Evolutionary conservation across 495 filamentous ascomycete species (phyloP), one percentile per base, ranked within the genome.

Genomic region (Annulohypoxylon nitens): DNA sequence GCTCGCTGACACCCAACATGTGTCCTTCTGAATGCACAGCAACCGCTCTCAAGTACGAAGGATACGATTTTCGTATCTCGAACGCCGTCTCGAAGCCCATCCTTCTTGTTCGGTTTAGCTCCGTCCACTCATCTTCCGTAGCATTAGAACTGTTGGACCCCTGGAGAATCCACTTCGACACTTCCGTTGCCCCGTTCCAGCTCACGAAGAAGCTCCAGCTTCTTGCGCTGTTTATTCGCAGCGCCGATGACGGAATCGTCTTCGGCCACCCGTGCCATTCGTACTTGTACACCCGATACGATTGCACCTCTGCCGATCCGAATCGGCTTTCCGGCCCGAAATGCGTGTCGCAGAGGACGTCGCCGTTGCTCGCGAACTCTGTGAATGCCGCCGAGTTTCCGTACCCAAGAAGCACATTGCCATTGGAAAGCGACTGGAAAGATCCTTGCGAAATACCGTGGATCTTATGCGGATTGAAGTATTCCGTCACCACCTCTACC

Each of bases 381-480:
- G 87, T 90, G 26, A 90, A 79, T 41, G 84, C 87, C 2, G 86
- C 80, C 48, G 85, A 83, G 72, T 87, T 86, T 2, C 89, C 89
- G 84, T 88, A 90, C 70, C 88, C 87, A 6, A 89, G 86, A 45
- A 90, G 83, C 3, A 86, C 77, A 64, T 89, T 88, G 26, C 83
- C 82, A 65, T 86, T 85, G 0, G 86, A 81, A 7, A 90, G 79
- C 1, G 88, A 69, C 69, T 91, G 90, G 36, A 87, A 79, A 58
- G 87, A 90, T 18, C 89, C 89, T 71, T 91, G 89, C 39, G 87
- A 89, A 39, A 85, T 86, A 58, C 86, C 85, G 47, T 85, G 74
- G 59, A 89, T 73, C 36, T 83, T 81, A 10, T 81, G 79, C 0
- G 79, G 78, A 83, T 74, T 79, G 81, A 81, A 12, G 78, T 70